phyloP scores from a whole-genome alignment of 116 monocot genomes.

The Phalaenopsis hybrid region DNA sequence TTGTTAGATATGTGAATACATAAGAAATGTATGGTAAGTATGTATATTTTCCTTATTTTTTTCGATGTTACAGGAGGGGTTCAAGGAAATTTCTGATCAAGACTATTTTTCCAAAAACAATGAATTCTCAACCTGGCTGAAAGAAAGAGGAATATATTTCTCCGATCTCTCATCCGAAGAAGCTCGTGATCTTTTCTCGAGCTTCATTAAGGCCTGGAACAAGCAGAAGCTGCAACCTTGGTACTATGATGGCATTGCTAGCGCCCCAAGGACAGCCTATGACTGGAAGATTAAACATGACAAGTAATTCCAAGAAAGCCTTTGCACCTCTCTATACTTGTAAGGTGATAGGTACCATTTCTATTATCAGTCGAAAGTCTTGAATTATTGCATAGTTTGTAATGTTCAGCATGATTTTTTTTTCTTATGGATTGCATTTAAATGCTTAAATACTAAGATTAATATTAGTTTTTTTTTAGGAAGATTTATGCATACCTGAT shows the following conservation, averaged over 20 bases:
- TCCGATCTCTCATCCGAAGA: conserved; percentile 68
- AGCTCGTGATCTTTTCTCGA: conserved; percentile 59
- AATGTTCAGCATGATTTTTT: not conserved
- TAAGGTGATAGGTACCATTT: not conserved
- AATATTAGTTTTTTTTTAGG: too few species aligned
- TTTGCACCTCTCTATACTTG: not conserved
- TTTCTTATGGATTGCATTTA: too few species aligned
- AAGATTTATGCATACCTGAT: too few species aligned
- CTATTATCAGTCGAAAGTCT: not conserved
- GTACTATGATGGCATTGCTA: conserved; percentile 70
- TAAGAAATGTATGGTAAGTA: too few species aligned
- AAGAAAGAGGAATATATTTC: conserved; percentile 71
- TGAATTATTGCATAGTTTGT: not conserved
- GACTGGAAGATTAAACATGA: conserved; percentile 59
- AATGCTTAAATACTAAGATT: too few species aligned
- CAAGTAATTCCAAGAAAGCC: not conserved
- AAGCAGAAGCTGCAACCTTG: conserved; percentile 33
- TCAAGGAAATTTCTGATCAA: conserved; percentile 55
- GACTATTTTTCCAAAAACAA: conserved; percentile 95
- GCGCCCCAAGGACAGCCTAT: conserved; percentile 59
- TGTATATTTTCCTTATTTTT: not conserved
- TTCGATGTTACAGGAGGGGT: conserved; percentile 16
- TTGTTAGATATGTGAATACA: too few species aligned
- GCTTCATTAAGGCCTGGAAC: conserved; percentile 77
- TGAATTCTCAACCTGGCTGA: conserved; percentile 92